phyloP scores from a whole-genome alignment of 805 yeast genomes.

The Wickerhamia fluorescens region DNA sequence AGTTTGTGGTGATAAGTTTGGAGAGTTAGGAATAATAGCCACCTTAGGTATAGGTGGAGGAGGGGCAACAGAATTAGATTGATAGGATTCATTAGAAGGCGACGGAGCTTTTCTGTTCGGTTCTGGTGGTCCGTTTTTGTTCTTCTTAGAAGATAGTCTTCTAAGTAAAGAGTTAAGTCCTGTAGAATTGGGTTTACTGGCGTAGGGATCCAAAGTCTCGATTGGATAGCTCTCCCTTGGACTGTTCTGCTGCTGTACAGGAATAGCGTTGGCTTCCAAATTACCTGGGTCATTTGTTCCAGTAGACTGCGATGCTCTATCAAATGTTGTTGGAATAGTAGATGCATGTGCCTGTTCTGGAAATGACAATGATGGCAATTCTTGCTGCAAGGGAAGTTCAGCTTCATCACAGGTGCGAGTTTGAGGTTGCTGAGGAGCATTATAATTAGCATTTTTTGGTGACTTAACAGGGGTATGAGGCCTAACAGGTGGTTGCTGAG shows the following conservation, averaged over 20 bases:
- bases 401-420: conserved; percentile 1
- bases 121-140: no score
- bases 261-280: conserved; percentile 9
- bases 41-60: conserved; percentile 10
- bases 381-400: conserved; percentile 5
- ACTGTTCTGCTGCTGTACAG: conserved; percentile 23
- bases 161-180: conserved; percentile 33
- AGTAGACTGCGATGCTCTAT: conserved; percentile 9
- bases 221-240: conserved; percentile 15
- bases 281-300: conserved; percentile 4
- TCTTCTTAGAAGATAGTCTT: conserved; percentile 29
- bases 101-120: conserved; percentile 7
- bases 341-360: conserved; percentile 38
- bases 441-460: no score
- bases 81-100: conserved; percentile 5
- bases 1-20: conserved; percentile 9
- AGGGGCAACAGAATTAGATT: conserved; percentile 4
- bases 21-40: conserved; percentile 5
- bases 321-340: conserved; percentile 9
- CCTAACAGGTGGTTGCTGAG: no score
- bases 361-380: conserved; percentile 15
- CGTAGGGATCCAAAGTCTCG: conserved; percentile 31
- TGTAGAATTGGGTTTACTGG: conserved; percentile 12
- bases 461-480: no score
- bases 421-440: no score